phyloP scores from a whole-genome alignment of 2,329 filamentous ascomycete genomes.

The Alternaria brassicae region DNA sequence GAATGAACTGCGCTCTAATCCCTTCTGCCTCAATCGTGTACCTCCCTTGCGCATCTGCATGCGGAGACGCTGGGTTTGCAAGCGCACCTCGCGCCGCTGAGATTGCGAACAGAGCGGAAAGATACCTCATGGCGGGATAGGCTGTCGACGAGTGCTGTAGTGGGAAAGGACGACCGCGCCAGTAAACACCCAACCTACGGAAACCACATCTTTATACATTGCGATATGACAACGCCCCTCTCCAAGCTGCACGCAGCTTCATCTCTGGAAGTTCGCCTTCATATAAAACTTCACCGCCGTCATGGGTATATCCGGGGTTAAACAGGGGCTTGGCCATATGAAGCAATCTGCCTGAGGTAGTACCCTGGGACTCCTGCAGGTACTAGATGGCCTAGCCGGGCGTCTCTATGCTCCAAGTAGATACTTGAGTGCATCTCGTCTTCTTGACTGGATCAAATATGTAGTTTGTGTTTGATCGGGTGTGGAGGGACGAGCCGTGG shows the following conservation, averaged over 20 bases:
- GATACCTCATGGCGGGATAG: slow-evolving; percentile 31
- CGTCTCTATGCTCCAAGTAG: background rate
- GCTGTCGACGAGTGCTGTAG: slow-evolving; percentile 1
- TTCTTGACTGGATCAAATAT: background rate
- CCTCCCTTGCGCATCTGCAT: slow-evolving; percentile 34
- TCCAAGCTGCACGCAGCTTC: slow-evolving; percentile 11
- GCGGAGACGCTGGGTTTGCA: slow-evolving; percentile 22
- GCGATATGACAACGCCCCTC: background rate
- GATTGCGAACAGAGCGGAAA: slow-evolving; percentile 25
- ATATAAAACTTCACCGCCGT: slow-evolving; percentile 16
- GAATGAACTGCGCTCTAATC: slow-evolving; percentile 47
- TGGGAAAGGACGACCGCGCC: slow-evolving; percentile 8
- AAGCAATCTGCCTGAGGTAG: slow-evolving; percentile 25
- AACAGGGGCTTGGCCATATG: slow-evolving; percentile 28
- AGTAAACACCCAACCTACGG: slow-evolving; percentile 4
- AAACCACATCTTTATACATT: slow-evolving; percentile 18
- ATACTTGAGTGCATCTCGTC: slow-evolving; percentile 6
- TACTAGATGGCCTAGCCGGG: slow-evolving; percentile 12
- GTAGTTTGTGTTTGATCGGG: background rate
- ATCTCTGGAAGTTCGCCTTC: slow-evolving; percentile 14
- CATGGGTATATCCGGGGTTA: slow-evolving; percentile 20
- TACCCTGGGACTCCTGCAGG: slow-evolving; percentile 12
- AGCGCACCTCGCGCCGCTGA: slow-evolving; percentile 21
- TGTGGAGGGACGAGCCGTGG: background rate
- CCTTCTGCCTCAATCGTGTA: slow-evolving; percentile 43